Conservation (phyloP, 1,284 basidiomycete genomes). For the Ustilago trichophora region DNA sequence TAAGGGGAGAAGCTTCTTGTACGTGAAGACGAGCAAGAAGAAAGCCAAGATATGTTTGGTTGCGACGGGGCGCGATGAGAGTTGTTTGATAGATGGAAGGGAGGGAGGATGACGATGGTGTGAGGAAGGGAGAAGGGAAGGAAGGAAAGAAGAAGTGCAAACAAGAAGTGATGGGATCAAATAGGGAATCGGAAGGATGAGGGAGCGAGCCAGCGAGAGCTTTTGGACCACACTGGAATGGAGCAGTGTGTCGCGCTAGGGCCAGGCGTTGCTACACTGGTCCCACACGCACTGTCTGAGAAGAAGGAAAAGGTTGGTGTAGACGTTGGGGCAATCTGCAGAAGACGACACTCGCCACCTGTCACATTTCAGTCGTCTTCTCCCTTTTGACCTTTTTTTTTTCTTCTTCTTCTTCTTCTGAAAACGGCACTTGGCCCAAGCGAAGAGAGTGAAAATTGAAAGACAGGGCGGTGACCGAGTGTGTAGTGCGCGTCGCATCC, state of each 20-base stretch:
- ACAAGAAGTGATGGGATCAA: too few relatives aligned
- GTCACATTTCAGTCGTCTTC: too few relatives aligned
- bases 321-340: constrained; percentile 16
- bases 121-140: constrained; percentile 6
- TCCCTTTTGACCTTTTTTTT: too few relatives aligned
- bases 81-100: neutral
- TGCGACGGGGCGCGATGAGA: constrained; percentile 1
- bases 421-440: constrained; percentile 8
- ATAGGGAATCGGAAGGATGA: constrained; percentile 14
- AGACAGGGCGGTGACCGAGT: neutral
- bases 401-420: neutral
- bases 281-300: too few relatives aligned
- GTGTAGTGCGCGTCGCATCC: constrained; percentile 4
- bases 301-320: neutral
- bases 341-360: constrained; percentile 10
- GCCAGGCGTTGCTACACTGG: neutral
- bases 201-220: neutral
- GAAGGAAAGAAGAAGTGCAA: neutral
- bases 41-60: neutral
- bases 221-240: too few relatives aligned
- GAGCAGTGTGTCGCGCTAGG: constrained; percentile 26
- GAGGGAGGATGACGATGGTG: constrained; percentile 9
- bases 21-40: constrained; percentile 29
- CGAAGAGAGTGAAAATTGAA: neutral
- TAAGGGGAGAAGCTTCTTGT: constrained; percentile 6